A percentile compares a stretch with the other conserved stretches of the same genome.
Conservation (phyloP, 1,139 yeast species). For the Hemisphaericaspora subhashii region DNA sequence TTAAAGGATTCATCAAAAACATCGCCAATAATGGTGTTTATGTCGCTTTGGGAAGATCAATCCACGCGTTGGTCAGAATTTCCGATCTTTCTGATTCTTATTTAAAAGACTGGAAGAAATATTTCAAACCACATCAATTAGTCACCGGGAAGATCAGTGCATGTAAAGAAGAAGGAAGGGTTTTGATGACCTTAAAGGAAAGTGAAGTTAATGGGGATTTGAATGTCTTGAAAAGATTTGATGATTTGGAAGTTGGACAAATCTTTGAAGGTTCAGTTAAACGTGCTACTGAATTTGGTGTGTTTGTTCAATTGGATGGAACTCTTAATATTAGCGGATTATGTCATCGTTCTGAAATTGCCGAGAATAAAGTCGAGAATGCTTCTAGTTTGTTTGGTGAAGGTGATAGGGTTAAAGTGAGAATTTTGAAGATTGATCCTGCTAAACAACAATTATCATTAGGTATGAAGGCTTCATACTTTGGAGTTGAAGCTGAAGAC, state of each 20-base stretch:
- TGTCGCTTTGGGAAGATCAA: constrained; percentile 69
- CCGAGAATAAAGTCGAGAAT: constrained; percentile 58
- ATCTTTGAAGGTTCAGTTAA: constrained; percentile 78
- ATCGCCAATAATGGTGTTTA: constrained; percentile 78
- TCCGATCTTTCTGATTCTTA: constrained; percentile 79
- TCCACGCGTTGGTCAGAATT: constrained; percentile 80
- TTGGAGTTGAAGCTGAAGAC: constrained; percentile 46
- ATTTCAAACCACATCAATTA: constrained; percentile 66
- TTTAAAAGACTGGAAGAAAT: constrained; percentile 85
- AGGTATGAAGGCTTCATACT: constrained; percentile 94
- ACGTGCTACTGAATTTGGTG: constrained; percentile 85
- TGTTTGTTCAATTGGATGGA: constrained; percentile 78
- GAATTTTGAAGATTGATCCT: constrained; percentile 61
- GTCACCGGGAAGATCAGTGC: constrained; percentile 75
- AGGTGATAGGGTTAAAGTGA: constrained; percentile 89
- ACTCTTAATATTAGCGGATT: constrained; percentile 78
- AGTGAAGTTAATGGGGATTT: constrained; percentile 75
- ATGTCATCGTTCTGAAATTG: constrained; percentile 83
- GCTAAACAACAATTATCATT: constrained; percentile 76
- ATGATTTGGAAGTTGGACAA: constrained; percentile 69
- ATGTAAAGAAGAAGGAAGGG: constrained; percentile 61
- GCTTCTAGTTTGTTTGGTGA: constrained; percentile 68
- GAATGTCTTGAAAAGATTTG: constrained; percentile 54
- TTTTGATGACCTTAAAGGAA: constrained; percentile 78
- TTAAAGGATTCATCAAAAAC: constrained; percentile 77